A percentile compares a stretch with the other conserved stretches of the same genome.
These are phyloP conservation scores for Magnolia changhungtana DNA, from an alignment of 164 flowering plant genomes.

Conservation along the genomic window DNA sequence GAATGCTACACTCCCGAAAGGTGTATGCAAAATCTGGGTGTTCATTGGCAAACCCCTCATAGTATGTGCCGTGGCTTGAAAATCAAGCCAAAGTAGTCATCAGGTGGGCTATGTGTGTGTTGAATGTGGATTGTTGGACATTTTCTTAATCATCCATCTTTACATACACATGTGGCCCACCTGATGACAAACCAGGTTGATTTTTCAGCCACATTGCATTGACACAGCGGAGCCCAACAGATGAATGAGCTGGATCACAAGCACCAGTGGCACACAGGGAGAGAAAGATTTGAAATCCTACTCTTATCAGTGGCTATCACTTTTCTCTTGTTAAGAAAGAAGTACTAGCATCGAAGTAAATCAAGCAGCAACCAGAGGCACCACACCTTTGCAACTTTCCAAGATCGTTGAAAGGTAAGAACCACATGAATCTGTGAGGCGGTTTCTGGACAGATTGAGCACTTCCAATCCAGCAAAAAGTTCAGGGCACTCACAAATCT, in stretches of 20 bases:
- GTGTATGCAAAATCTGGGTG: no score
- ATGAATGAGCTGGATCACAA: background rate
- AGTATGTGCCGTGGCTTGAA: background rate
- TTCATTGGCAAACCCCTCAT: no score
- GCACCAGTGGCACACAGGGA: background rate
- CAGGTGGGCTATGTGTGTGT: background rate
- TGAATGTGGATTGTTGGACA: background rate
- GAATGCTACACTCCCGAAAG: no score
- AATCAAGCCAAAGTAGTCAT: background rate
- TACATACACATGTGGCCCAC: background rate
- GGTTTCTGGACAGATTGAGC: slow-evolving; percentile 88
- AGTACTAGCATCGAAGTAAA: slow-evolving; percentile 7
- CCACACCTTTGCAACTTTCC: slow-evolving; percentile 68
- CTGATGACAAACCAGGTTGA: background rate
- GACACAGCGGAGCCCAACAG: background rate
- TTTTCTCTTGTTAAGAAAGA: background rate
- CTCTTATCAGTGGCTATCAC: background rate
- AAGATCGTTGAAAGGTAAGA: slow-evolving; percentile 77
- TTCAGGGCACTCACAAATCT: slow-evolving; percentile 93
- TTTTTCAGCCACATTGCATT: background rate
- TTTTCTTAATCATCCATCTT: no score
- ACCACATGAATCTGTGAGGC: slow-evolving; percentile 93
- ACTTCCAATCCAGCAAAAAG: slow-evolving; percentile 81
- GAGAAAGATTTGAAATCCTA: background rate
- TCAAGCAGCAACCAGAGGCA: background rate